A percentile compares a stretch with the other conserved stretches of the same genome.
These are phyloP conservation scores for Hepatocystis sp. DNA, from an alignment of 169 alveolate species.

Conservation along the genomic window DNA sequence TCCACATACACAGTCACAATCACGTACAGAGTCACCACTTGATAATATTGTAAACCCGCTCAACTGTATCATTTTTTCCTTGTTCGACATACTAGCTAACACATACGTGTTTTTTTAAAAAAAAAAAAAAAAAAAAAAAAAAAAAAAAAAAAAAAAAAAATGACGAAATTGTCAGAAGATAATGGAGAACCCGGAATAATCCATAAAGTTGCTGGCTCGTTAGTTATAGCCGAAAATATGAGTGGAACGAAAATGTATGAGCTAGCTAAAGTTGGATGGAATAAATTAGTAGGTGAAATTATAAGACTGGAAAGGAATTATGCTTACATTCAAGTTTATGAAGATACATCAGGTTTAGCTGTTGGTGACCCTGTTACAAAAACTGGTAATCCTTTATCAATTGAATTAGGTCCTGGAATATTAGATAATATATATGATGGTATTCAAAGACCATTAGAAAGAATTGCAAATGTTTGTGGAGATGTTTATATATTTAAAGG, in stretches of 20 bases:
- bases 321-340: slow-evolving; percentile 98
- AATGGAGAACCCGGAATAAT: slow-evolving; percentile 73
- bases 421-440: slow-evolving; percentile 98
- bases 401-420: slow-evolving; percentile 98
- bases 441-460: slow-evolving; percentile 97
- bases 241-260: slow-evolving; percentile 99
- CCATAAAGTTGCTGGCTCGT: slow-evolving; percentile 73
- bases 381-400: slow-evolving; percentile 98
- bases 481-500: slow-evolving; percentile 97
- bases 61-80: too few relatives aligned
- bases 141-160: not conserved
- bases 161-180: slow-evolving; percentile 56
- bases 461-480: slow-evolving; percentile 92
- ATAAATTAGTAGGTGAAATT: slow-evolving; percentile 98
- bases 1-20: too few relatives aligned
- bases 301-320: slow-evolving; percentile 98
- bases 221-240: slow-evolving; percentile 99
- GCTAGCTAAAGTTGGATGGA: slow-evolving; percentile 97
- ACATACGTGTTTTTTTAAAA: too few relatives aligned
- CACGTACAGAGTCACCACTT: too few relatives aligned
- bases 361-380: slow-evolving; percentile 99
- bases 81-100: too few relatives aligned
- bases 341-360: slow-evolving; percentile 98
- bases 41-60: too few relatives aligned
- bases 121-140: too few relatives aligned